Conservation (phyloP, 805 yeast genomes). For the Wickerhamiella lipophila region DNA sequence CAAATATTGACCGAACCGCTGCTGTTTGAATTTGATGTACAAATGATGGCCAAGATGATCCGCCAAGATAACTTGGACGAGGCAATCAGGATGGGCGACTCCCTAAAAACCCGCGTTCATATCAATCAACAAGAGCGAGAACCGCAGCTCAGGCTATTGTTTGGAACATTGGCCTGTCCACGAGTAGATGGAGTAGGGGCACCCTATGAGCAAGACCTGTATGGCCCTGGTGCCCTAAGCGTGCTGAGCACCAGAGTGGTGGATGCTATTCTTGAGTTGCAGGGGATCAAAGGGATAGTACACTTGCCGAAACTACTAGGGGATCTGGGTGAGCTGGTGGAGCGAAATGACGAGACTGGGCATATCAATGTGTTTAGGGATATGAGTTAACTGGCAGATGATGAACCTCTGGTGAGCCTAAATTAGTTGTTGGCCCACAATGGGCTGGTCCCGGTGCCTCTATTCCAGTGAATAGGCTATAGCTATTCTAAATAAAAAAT, state of each 20-base stretch:
- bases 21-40: slow-evolving; percentile 34
- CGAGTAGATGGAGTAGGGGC: slow-evolving; percentile 7
- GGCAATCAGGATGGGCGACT: slow-evolving; percentile 16
- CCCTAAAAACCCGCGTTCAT: slow-evolving; percentile 3
- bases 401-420: no score
- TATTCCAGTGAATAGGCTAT: no score
- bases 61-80: slow-evolving; percentile 13
- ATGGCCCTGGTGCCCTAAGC: slow-evolving; percentile 8
- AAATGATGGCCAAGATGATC: slow-evolving; percentile 35
- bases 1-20: slow-evolving; percentile 29
- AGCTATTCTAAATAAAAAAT: no score
- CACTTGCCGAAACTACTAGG: slow-evolving; percentile 2
- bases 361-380: slow-evolving; percentile 9
- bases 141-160: slow-evolving; percentile 2
- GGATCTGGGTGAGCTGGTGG: background rate
- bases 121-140: background rate
- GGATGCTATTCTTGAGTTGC: background rate
- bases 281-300: slow-evolving; percentile 3
- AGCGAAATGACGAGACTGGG: background rate
- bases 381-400: no score
- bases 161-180: slow-evolving; percentile 11
- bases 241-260: slow-evolving; percentile 5
- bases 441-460: no score
- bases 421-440: no score
- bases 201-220: slow-evolving; percentile 6